These are phyloP conservation scores for Pistacia integerrima DNA, from an alignment of 345 rosid genomes.

Conservation along the genomic window DNA sequence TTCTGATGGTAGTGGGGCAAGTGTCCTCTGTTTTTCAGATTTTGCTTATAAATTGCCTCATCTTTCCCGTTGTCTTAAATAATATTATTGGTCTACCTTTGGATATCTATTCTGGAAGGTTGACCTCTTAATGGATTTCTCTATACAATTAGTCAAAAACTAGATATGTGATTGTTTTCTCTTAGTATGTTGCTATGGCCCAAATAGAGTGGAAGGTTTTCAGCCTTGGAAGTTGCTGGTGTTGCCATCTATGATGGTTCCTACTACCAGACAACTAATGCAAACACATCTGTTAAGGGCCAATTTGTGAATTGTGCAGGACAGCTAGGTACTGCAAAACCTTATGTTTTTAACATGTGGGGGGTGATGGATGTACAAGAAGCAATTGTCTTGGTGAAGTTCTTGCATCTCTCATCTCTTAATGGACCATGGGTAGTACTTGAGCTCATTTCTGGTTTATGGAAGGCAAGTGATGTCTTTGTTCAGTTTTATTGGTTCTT, in stretches of 20 bases:
- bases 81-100: not conserved
- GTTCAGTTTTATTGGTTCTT: not conserved
- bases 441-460: no score
- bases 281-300: not conserved
- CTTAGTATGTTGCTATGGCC: not conserved
- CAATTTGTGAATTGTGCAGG: not conserved
- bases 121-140: not conserved
- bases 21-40: not conserved
- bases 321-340: not conserved
- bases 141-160: no score
- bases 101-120: not conserved
- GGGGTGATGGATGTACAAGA: not conserved
- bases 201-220: no score
- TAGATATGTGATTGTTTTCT: not conserved
- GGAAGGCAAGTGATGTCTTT: no score
- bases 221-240: not conserved
- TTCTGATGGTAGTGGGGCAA: not conserved
- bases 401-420: not conserved
- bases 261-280: not conserved
- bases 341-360: not conserved
- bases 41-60: not conserved
- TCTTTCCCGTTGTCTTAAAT: not conserved
- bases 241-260: slow-evolving; percentile 4
- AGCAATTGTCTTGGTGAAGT: not conserved
- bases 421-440: not conserved